phyloP scores from a whole-genome alignment of 768 basidiomycete genomes.

The Tylopilus subfusipes region DNA sequence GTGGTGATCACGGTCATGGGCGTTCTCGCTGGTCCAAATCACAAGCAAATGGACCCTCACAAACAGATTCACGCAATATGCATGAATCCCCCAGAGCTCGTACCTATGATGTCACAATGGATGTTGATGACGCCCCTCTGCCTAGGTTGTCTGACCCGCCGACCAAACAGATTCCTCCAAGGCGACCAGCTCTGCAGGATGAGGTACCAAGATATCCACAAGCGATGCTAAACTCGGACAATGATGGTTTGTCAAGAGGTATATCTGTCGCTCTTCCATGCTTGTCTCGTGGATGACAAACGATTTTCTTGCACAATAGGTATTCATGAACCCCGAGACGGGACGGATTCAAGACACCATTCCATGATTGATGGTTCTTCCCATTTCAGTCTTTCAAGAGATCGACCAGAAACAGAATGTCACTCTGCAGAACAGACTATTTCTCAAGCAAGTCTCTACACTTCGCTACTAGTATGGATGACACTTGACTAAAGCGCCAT shows the following conservation, averaged over 20 bases:
- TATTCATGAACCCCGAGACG: conserved; percentile 19
- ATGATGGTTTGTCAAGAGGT: conserved; percentile 26
- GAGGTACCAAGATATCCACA: conserved; percentile 34
- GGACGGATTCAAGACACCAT: conserved; percentile 19
- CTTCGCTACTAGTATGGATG: background rate
- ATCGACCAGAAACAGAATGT: conserved; percentile 20
- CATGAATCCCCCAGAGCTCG: conserved; percentile 23
- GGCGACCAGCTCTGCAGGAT: conserved; percentile 20
- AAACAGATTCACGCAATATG: conserved; percentile 12
- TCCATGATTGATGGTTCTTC: conserved; percentile 8
- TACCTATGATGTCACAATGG: conserved; percentile 21
- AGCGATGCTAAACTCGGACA: conserved; percentile 33
- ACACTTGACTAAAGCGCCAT: background rate
- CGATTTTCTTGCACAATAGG: background rate
- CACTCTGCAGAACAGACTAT: conserved; percentile 13
- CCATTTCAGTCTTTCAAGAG: conserved; percentile 17
- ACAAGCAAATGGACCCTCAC: conserved; percentile 7
- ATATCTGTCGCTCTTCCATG: background rate
- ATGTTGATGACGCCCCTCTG: conserved; percentile 26
- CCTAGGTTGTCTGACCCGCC: conserved; percentile 21
- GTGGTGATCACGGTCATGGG: conserved; percentile 13
- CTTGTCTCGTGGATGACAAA: background rate
- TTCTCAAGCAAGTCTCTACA: conserved; percentile 15
- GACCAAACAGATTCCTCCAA: conserved; percentile 12
- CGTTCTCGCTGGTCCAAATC: conserved; percentile 17